Base-by-base conservation (phyloP, 139 green algal species). In the Chlamydomonas sp. region DNA sequence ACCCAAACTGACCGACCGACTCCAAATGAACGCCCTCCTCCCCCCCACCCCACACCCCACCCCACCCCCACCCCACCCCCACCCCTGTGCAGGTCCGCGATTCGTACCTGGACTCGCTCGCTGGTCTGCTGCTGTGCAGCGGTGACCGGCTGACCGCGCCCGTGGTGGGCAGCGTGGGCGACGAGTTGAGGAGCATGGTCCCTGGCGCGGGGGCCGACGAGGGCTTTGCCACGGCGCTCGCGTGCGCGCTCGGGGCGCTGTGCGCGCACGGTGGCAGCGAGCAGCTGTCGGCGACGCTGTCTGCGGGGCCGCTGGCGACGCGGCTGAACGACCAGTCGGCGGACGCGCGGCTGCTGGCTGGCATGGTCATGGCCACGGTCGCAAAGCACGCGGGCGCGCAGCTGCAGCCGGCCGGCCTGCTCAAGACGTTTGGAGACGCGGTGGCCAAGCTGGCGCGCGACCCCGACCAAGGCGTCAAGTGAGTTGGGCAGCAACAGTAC, bases 91-190 rank as follows among this genome's bases (percentile, higher is more conserved):
- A 83, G 72, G 69, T 67, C 48, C 75, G 64, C 16, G 75, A 83
- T 54, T 71, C 75, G 0, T 92, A 94, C 79, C 81, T 95, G 3
- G 65, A 63, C 5, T 90, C 90, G 30, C 73, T 96, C 48, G 61
- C 76, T 0, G 88, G 85, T 20, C 71, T 80, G 31, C 74, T 96
- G 70, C 71, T 80, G 13, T 67, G 69, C 1, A 79, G 65, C 35
- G 90, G 89, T 4, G 78, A 81, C 10, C 79, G 81, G 13, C 72
- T 94, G 6, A 71, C 49, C 0, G 57, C 80, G 13, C 38, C 79
- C 0, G 81, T 87, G 3, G 36, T 93, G 31, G 64, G 67, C 64
- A 84, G 71, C n/a, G 74, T 91, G 24, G 80, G 68, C 22, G 72
- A 79, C 22, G 49, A 24, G 3, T 68, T 82, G 10, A 13, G 65